Evolutionary conservation across 176 grass and related monocot species (phyloP).

Genomic region (Saccharum officinarum): DNA sequence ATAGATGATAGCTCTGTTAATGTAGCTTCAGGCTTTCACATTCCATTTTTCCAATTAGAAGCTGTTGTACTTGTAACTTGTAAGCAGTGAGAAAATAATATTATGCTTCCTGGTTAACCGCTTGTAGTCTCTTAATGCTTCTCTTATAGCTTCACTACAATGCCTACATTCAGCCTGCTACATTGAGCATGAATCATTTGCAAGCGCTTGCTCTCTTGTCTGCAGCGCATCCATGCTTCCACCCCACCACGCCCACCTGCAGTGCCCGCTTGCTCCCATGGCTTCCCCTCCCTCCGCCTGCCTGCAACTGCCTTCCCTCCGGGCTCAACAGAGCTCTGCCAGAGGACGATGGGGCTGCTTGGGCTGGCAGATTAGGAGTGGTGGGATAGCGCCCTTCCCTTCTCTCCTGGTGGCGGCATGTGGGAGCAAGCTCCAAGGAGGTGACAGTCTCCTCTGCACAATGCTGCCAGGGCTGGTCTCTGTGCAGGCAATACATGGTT

Average conservation of each 20-base stretch:
- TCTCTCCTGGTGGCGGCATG: neutral
- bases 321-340: neutral
- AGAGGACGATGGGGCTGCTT: neutral
- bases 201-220: neutral
- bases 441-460: neutral
- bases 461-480: neutral
- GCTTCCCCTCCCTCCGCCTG: neutral
- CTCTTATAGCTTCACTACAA: neutral
- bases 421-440: neutral
- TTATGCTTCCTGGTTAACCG: neutral
- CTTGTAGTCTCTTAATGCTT: neutral
- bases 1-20: neutral
- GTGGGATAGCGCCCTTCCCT: neutral
- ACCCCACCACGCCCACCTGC: neutral
- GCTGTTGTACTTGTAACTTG: constrained; percentile 9
- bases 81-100: neutral
- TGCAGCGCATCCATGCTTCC: neutral
- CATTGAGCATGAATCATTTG: neutral
- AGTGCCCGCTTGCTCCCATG: neutral
- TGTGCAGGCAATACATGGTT: neutral
- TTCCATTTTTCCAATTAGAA: neutral
- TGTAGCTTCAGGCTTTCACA: constrained; percentile 15
- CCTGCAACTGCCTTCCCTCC: neutral
- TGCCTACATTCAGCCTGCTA: neutral
- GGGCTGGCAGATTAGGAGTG: neutral